Base-by-base conservation (phyloP, 306 rosid genomes). In the Prinsepia uniflora region DNA sequence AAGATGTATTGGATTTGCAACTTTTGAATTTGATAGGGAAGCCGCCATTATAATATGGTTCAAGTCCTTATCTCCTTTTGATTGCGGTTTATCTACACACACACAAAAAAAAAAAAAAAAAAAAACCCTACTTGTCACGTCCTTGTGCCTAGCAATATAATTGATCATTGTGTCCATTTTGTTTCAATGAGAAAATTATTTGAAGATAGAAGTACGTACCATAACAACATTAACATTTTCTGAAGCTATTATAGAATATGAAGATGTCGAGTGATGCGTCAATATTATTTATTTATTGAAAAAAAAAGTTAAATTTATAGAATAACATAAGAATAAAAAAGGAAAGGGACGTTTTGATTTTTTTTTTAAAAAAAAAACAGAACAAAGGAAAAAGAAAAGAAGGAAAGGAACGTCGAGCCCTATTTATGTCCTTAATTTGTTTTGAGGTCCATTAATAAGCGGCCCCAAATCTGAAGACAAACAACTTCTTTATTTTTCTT, bases 401-500 rank as follows among this genome's bases (percentile, higher is more conserved):
- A 48, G 48, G 46, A 7, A 42, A 56, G 12, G 52, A 19, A 42
- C 34, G 53, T 56, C 10, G 50, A 49, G 50, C n/a, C 12, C 11
- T 41, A 30, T 24, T 47, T 10, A 9, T 8, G 5, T 64, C 34
- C 36, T 30, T 30, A 30, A n/a, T 6, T 55, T 74, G 50, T 11
- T 34, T 8, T 43, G 53, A 80, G 80, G 42, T n/a, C 80, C 73
- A 78, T 65, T 48, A 62, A 30, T 30, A 30, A 62, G 69, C 57
- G 41, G 43, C 57, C 74, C 74, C 59, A 67, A 42, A 71, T 65
- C 69, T 66, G 7, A 40, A 75, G 50, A 56, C 74, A 57, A 18
- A 11, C 22, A 58, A 41, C 40, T 40, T 45, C 10, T 2, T 56
- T 46, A 15, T 36, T 14, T 5, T 4, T 50, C 5, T 20, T 50